Base-by-base conservation (phyloP, 495 filamentous ascomycete genomes). In the Talaromyces wortmannii region DNA sequence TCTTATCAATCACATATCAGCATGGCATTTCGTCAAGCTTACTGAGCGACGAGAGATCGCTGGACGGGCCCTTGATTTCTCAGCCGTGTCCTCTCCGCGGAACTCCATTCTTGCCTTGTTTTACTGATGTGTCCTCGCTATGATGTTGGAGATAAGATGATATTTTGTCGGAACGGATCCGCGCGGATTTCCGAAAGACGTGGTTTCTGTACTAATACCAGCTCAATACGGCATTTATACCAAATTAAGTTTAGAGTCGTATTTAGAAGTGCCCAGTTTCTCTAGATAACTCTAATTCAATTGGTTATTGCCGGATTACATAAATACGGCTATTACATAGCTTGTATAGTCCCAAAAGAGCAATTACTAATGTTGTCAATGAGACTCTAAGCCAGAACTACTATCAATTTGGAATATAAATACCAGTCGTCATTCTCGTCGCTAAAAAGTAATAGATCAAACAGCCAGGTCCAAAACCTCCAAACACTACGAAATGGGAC, bases 401-500 rank as follows among this genome's bases (percentile, higher is more conserved):
- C n/a, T n/a, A n/a, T n/a, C n/a, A n/a, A n/a, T n/a, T n/a, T n/a
- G n/a, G n/a, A n/a, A n/a, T n/a, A n/a, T n/a, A n/a, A n/a, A n/a
- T n/a, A n/a, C n/a, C n/a, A n/a, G n/a, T n/a, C n/a, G n/a, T n/a
- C n/a, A n/a, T n/a, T n/a, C n/a, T n/a, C n/a, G n/a, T n/a, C n/a
- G n/a, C n/a, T n/a, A n/a, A n/a, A n/a, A n/a, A n/a, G n/a, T n/a
- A n/a, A n/a, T n/a, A n/a, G n/a, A n/a, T n/a, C n/a, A 12, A 36
- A 36, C 6, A 36, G 33, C 6, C 6, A 36, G 6, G 45, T 17
- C n/a, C 23, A 17, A 6, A 17, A 8, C n/a, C 23, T 30, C 6
- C n/a, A 8, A 50, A 36, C 33, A 36, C 12, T 36, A 12, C 48
- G 58, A 40, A 52, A 62, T 63, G 61, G 45, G 43, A 32, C 48